phyloP scores from a whole-genome alignment of 164 flowering plant species.

The Santalum album region DNA sequence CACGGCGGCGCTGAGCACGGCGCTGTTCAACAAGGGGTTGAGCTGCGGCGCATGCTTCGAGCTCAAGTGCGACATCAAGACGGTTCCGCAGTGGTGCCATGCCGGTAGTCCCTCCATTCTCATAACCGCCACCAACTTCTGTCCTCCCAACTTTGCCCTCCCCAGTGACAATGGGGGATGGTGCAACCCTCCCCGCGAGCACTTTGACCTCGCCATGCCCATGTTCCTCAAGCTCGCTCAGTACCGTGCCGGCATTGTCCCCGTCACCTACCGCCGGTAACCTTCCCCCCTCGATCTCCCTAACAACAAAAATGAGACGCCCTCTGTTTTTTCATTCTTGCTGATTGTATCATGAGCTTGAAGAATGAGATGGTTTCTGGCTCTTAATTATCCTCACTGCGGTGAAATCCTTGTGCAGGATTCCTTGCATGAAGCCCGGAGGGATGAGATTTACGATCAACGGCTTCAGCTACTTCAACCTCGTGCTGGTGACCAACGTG shows the following conservation, averaged over 20 bases:
- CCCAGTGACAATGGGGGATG: slow-evolving; percentile 54
- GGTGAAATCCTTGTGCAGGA: slow-evolving; percentile 34
- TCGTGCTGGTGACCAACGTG: slow-evolving; percentile 52
- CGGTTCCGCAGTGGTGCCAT: slow-evolving; percentile 39
- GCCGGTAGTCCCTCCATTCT: slow-evolving; percentile 41
- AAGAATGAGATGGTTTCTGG: too few relatives aligned
- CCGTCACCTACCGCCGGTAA: slow-evolving; percentile 52
- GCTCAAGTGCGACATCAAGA: slow-evolving; percentile 27
- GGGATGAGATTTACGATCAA: slow-evolving; percentile 53
- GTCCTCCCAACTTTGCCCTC: slow-evolving; percentile 47
- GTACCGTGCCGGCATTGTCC: slow-evolving; percentile 59
- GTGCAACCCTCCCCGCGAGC: slow-evolving; percentile 70
- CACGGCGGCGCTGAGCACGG: slow-evolving; percentile 53
- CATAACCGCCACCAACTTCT: slow-evolving; percentile 51
- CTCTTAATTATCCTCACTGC: too few relatives aligned
- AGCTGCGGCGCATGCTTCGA: slow-evolving; percentile 61
- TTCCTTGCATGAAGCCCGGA: slow-evolving; percentile 47
- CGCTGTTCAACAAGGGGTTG: slow-evolving; percentile 47
- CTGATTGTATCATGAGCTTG: not conserved
- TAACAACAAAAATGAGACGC: not conserved
- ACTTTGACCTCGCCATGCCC: slow-evolving; percentile 66
- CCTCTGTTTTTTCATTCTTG: too few relatives aligned
- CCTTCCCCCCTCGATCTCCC: not conserved
- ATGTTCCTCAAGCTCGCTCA: slow-evolving; percentile 52
- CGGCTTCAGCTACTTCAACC: slow-evolving; percentile 54